Evolutionary conservation across 768 basidiomycete species (phyloP).

Genomic region (Suillus paluster): DNA sequence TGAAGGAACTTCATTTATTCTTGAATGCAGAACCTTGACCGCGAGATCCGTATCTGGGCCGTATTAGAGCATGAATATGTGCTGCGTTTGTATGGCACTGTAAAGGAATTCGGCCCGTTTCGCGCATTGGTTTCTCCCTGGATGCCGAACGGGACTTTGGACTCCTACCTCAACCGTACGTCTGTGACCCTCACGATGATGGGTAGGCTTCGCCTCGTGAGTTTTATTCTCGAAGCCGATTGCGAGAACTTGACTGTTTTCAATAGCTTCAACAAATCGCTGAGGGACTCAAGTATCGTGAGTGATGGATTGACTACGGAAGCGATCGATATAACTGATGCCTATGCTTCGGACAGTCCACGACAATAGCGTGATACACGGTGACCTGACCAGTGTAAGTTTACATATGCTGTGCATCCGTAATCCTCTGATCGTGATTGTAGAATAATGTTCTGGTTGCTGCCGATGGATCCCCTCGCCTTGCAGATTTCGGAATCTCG

Average conservation of each 20-base stretch:
- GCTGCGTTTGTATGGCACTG: conserved; percentile 40
- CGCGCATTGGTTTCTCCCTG: conserved; percentile 49
- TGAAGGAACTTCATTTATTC: background rate
- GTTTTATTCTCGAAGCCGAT: conserved; percentile 7
- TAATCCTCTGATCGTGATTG: background rate
- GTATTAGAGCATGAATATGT: conserved; percentile 43
- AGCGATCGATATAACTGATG: background rate
- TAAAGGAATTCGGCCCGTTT: conserved; percentile 41
- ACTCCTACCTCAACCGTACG: conserved; percentile 40
- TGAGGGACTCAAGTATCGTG: conserved; percentile 44
- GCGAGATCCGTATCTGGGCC: conserved; percentile 45
- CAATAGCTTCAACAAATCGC: conserved; percentile 44
- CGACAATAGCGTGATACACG: conserved; percentile 8
- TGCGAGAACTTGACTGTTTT: background rate
- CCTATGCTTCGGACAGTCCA: conserved; percentile 9
- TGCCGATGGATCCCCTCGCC: conserved; percentile 7
- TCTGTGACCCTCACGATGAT: conserved; percentile 40
- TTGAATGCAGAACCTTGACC: conserved; percentile 26
- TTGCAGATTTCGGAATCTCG: conserved; percentile 48
- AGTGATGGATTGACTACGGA: conserved; percentile 11
- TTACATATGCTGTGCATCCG: background rate
- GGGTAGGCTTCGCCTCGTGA: conserved; percentile 42
- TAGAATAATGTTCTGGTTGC: conserved; percentile 16
- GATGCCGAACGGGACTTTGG: conserved; percentile 44
- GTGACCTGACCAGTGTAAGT: conserved; percentile 15